Evolutionary conservation across 768 basidiomycete species (phyloP), one percentile per base, ranked within the genome.

Genomic region (Tubosaeta brunneosetosa): DNA sequence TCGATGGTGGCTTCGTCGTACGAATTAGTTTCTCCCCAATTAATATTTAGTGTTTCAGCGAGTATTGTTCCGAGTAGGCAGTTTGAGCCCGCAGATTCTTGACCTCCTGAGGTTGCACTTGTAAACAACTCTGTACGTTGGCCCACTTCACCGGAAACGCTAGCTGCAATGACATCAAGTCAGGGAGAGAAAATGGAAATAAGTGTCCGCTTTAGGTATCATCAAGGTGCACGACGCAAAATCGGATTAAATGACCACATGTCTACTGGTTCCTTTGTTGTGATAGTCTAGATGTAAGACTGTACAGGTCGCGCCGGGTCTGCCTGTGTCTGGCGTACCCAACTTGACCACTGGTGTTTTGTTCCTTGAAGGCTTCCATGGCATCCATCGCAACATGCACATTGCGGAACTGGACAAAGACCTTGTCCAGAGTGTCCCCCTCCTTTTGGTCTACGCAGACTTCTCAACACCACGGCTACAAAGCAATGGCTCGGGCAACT

Each of bases 321-420:
- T 56, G 57, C 52, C 48, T 51, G 12, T 59, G 60, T 46, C 22
- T 58, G 34, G 63, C 68, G 45, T 55, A 70, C 6, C 11, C 25
- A 17, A 68, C 43, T 4, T 13, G 17, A 26, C 33, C 13, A 22
- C 37, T 19, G 33, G 37, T 47, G 9, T 55, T 57, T 19, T 52
- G 56, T 45, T 49, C 22, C 52, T 75, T 70, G 25, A 81, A 60
- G 32, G 65, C 62, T 9, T 73, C 58, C 56, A 83, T 65, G 2
- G 78, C 85, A 53, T 75, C 68, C 33, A 73, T 73, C 8, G 85
- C 80, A 4, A 64, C 52, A n/a, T 77, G 69, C 44, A 74, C 65
- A 50, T 64, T 59, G 44, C 56, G 67, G 63, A 86, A 85, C 54
- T 82, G 74, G 50, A 86, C 62, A 67, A 83, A 86, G 25, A 77